These are phyloP conservation scores for Daldinia loculata DNA, from an alignment of 495 filamentous ascomycete genomes.

Conservation along the genomic window DNA sequence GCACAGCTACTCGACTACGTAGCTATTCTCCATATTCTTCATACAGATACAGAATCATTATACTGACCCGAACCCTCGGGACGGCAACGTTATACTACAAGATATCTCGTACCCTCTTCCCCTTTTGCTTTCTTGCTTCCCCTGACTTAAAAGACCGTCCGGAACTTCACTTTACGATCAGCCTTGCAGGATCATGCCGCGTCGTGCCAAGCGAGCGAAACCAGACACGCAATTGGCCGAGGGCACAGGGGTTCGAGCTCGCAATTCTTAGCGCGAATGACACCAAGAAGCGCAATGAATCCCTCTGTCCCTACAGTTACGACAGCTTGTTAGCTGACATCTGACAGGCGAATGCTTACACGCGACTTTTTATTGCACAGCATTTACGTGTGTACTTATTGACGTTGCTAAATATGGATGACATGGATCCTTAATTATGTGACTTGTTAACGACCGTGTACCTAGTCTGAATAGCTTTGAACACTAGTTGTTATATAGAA, in stretches of 20 bases:
- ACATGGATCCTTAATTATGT: conserved; percentile 2
- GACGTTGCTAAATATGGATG: background rate
- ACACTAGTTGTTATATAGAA: conserved; percentile 1
- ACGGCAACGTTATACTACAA: background rate
- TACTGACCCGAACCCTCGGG: background rate
- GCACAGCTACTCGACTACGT: background rate
- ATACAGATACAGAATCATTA: background rate
- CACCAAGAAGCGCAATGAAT: conserved; percentile 7
- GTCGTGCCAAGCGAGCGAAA: conserved; percentile 22
- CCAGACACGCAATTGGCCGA: conserved; percentile 23
- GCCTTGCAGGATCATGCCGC: conserved; percentile 3
- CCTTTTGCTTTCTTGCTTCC: background rate
- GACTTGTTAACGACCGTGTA: conserved; percentile 5
- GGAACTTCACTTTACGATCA: conserved; percentile 4
- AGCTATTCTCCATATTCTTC: background rate
- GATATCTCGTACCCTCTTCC: background rate
- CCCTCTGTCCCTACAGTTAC: background rate
- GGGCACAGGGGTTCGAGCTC: conserved; percentile 32
- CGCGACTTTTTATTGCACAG: background rate
- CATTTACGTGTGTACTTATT: background rate
- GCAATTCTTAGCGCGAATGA: conserved; percentile 36
- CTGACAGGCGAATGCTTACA: background rate
- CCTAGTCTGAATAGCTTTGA: background rate
- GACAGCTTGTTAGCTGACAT: background rate
- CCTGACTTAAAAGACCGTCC: background rate